A percentile compares a stretch with the other conserved stretches of the same genome.
Conservation (phyloP, 352 stramenopile genomes). For the Phytophthora boehmeriae region DNA sequence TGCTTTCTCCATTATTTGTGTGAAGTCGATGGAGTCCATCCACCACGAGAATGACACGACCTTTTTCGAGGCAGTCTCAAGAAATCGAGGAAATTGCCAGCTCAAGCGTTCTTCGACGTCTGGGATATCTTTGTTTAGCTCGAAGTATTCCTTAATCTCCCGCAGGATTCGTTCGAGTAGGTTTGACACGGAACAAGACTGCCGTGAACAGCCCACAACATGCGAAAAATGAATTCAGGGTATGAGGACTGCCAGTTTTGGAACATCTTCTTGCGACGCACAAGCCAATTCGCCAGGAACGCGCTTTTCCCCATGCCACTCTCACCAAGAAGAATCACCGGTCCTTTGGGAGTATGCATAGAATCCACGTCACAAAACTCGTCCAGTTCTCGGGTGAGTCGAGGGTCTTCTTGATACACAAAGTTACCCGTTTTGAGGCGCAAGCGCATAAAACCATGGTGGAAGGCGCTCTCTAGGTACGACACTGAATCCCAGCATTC, state of each 20-base stretch:
- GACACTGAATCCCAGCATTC: conserved; percentile 85
- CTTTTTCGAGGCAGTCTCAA: conserved; percentile 90
- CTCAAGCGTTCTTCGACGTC: conserved; percentile 87
- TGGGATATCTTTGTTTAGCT: conserved; percentile 86
- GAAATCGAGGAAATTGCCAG: conserved; percentile 91
- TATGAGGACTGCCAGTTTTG: conserved; percentile 85
- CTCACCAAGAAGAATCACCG: conserved; percentile 77
- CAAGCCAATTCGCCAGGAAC: conserved; percentile 85
- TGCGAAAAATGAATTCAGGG: conserved; percentile 92
- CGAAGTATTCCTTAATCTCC: conserved; percentile 92
- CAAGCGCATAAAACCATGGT: conserved; percentile 82
- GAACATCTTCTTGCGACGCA: conserved; percentile 85
- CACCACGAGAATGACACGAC: conserved; percentile 89
- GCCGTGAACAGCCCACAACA: conserved; percentile 86
- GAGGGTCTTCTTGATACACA: conserved; percentile 74
- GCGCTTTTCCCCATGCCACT: conserved; percentile 76
- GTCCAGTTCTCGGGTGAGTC: conserved; percentile 69
- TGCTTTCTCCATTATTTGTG: conserved; percentile 87
- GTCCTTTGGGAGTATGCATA: conserved; percentile 82
- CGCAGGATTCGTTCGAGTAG: conserved; percentile 87
- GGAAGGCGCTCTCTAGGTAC: conserved; percentile 80
- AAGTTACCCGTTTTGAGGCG: conserved; percentile 73
- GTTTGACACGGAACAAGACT: conserved; percentile 88
- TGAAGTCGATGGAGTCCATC: conserved; percentile 88
- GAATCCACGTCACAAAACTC: conserved; percentile 87